Evolutionary conservation across 192 early-diverging fungal genomes (phyloP), one percentile per base, ranked within the genome.

Genomic region (Endogone sp.): DNA sequence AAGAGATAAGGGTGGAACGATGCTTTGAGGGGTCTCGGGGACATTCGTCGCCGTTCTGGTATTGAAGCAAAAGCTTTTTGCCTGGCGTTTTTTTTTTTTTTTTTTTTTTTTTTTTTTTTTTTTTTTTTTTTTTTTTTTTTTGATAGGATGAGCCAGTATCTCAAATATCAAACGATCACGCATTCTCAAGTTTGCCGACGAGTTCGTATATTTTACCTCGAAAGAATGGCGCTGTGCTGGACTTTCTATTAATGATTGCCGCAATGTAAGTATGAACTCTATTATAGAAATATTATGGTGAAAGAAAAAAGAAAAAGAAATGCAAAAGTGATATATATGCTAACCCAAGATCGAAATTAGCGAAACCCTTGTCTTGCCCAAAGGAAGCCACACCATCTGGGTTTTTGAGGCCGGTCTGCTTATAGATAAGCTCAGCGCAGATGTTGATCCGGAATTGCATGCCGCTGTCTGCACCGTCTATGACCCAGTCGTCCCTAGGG

Each of bases 31-130:
- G 59, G 3, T 44, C 49, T 6, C 67, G 64, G 16, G 71, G 64
- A 22, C 83, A 84, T 13, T 28, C 26, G 49, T 82, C 79, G 0
- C 81, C 83, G 6, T 70, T 62, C 10, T 63, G 22, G 70, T 82
- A 84, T n/a, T 82, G 67, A 2, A 81, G 57, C 28, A 80, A 21
- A 20, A 84, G 65, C 30, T 74, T 75, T 23, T 72, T 67, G 24
- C 81, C 37, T 49, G 1, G n/a, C n/a, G n/a, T n/a, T n/a, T n/a
- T n/a, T n/a, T n/a, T n/a, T n/a, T n/a, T n/a, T n/a, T n/a, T n/a
- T n/a, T n/a, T n/a, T n/a, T n/a, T n/a, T n/a, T n/a, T n/a, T n/a
- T n/a, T n/a, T n/a, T n/a, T n/a, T n/a, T n/a, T n/a, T n/a, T n/a
- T n/a, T n/a, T n/a, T n/a, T n/a, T n/a, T n/a, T n/a, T n/a, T n/a